Evolutionary conservation across 148 eudicot species (phyloP), one percentile per base, ranked within the genome.

Genomic region (Fagopyrum tataricum): DNA sequence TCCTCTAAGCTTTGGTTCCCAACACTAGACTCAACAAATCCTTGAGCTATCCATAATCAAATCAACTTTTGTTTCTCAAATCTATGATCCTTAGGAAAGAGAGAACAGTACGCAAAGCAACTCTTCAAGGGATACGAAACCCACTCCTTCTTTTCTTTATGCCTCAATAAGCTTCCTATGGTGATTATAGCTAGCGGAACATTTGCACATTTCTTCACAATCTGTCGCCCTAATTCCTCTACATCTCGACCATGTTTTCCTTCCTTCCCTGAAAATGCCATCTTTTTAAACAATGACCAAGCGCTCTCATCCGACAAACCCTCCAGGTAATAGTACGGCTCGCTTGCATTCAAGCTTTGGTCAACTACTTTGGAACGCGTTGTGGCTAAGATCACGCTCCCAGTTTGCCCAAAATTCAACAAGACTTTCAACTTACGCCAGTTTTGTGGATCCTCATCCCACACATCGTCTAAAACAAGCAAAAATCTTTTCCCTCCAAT

Each of bases 391-490:
- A 31, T 1, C 37, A 31, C 2, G 2, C 37, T 31, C 37, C 84
- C 81, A 4, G 20, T 23, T 11, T 6, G 9, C 10, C 72, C 67
- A 56, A 56, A 59, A 74, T 41, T 47, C 20, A 61, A 52, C 13
- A 78, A 67, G 4, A 53, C 72, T 42, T 44, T 72, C 73, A 81
- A 58, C 11, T 72, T 44, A 9, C 31, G 15, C 84, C 78, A 78
- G 4, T 53, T 44, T 17, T 43, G 23, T 42, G 75, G 71, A 74
- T 78, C 70, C 7, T 78, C 80, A 13, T 74, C 77, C 84, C 80
- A 81, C 0, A 77, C 66, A 72, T 81, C 81, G 39, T 81, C 80
- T 8, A 81, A 72, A 71, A 81, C 76, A 9, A 62, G 68, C 39
- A 62, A 13, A 62, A 26, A 62, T 17, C 18, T 77, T 61, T 77